Base-by-base conservation (phyloP, 2,329 filamentous ascomycete genomes). In the Amphichorda felina region DNA sequence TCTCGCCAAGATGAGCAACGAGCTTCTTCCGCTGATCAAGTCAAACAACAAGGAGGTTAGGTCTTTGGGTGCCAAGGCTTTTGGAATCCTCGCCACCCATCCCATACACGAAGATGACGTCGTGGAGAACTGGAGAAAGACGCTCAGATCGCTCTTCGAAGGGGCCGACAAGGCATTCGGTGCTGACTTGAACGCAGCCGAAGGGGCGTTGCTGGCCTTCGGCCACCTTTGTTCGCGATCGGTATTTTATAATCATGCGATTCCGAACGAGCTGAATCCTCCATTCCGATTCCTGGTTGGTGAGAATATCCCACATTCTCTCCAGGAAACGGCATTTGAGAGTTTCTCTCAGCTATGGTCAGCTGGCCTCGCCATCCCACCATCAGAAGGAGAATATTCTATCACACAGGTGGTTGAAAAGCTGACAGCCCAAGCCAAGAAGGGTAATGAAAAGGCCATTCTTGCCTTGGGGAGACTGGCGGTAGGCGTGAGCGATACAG, bases 371-470 rank as follows among this genome's bases (percentile, higher is more conserved):
- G 59, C 50, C 11, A 27, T 60, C n/a, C 51, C 56, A 44, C 41
- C 43, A 19, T 38, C 22, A 21, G 46, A 56, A 2, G 54, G 53
- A 2, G 41, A 46, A 5, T 44, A 50, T 4, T 44, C 53, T 19
- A 46, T 59, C 4, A 55, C 53, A 19, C 54, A 65, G 2, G 61
- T 87, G 11, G 64, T 79, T 17, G 68, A 79, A 14, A 71, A 75
- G 6, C 61, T 95, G 0, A 66, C 73, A 5, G 63, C 68, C 1
- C 73, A 80, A 40, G 80, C 84, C 8, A 91, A 87, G 51, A 77
- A 82, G 38, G 82, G 86, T 8, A 83, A 84, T 38, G 88, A 93
- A 48, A 78, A 72, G 38, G 82, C 89, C 1, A 89, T 95, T 34
- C 57, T 73, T n/a, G 76, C 84, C 3, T 64, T 96, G 5, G 91